These are phyloP conservation scores for Ceratocystis huliohia DNA, from an alignment of 2,329 filamentous ascomycete species.

Conservation along the genomic window DNA sequence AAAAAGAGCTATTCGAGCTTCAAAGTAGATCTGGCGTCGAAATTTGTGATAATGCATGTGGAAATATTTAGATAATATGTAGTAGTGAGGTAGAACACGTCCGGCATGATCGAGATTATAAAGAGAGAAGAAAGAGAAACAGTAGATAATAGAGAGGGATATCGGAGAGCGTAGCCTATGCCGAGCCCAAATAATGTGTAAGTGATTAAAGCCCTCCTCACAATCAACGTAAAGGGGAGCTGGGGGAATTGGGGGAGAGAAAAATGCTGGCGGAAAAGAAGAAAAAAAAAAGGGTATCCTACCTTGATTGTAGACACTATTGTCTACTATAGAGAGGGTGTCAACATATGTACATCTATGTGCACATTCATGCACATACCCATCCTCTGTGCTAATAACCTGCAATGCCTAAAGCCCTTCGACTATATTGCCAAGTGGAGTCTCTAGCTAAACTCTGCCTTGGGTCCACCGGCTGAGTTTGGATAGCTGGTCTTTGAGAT, in stretches of 20 bases:
- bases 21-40: neutral
- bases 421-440: neutral
- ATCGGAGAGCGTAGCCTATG: slow-evolving; percentile 17
- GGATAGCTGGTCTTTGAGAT: slow-evolving; percentile 9
- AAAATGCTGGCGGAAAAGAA: neutral
- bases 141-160: slow-evolving; percentile 11
- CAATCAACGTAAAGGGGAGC: slow-evolving; percentile 15
- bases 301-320: slow-evolving; percentile 3
- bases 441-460: neutral
- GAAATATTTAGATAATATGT: slow-evolving; percentile 6
- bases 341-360: neutral
- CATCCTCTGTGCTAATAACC: neutral
- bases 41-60: neutral
- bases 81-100: neutral
- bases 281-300: slow-evolving; percentile 4
- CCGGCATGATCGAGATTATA: slow-evolving; percentile 12
- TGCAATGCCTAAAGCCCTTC: neutral
- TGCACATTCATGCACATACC: neutral
- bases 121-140: slow-evolving; percentile 1
- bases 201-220: slow-evolving; percentile 18
- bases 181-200: slow-evolving; percentile 15
- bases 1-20: neutral
- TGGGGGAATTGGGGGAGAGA: neutral
- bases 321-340: neutral
- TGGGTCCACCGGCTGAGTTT: neutral